Percentiles rank a stretch among this genome's conserved stretches.
These are phyloP conservation scores for Cercis canadensis DNA, from an alignment of 306 rosid species.

Conservation along the genomic window DNA sequence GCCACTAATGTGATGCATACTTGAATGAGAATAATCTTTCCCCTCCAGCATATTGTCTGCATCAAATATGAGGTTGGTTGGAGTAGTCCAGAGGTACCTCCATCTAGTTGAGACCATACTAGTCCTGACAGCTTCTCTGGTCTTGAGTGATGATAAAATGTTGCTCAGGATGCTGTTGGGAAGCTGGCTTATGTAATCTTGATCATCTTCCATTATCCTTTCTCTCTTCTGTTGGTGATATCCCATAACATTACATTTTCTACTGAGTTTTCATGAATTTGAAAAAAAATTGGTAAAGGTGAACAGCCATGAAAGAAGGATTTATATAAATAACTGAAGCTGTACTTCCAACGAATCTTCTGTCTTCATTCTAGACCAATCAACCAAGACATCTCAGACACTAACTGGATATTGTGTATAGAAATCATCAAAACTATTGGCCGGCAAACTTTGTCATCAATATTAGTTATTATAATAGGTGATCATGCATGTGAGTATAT, in stretches of 20 bases:
- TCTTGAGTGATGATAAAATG: constrained; percentile 34
- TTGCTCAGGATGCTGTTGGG: constrained; percentile 26
- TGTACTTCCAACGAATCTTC: too few species aligned
- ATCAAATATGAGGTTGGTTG: constrained; percentile 34
- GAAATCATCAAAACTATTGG: too few species aligned
- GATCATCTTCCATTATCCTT: not conserved
- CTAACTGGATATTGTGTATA: too few species aligned
- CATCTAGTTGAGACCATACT: constrained; percentile 41
- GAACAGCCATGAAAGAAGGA: too few species aligned
- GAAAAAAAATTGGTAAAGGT: too few species aligned
- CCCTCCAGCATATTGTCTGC: constrained; percentile 34
- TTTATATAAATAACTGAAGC: too few species aligned
- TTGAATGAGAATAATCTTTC: not conserved
- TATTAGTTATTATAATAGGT: too few species aligned
- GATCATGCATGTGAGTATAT: too few species aligned
- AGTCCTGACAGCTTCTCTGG: constrained; percentile 39
- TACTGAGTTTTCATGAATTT: too few species aligned
- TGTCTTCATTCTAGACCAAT: too few species aligned
- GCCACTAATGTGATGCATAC: not conserved
- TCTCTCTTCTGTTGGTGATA: constrained; percentile 9
- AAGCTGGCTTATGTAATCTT: constrained; percentile 40
- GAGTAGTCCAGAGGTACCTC: constrained; percentile 23
- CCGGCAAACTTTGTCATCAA: too few species aligned
- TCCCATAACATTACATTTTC: not conserved
- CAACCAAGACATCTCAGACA: too few species aligned